A percentile compares a stretch with the other conserved stretches of the same genome.
These are phyloP conservation scores for Fraxinus velutina DNA, from an alignment of 305 asterid species.

Conservation along the genomic window DNA sequence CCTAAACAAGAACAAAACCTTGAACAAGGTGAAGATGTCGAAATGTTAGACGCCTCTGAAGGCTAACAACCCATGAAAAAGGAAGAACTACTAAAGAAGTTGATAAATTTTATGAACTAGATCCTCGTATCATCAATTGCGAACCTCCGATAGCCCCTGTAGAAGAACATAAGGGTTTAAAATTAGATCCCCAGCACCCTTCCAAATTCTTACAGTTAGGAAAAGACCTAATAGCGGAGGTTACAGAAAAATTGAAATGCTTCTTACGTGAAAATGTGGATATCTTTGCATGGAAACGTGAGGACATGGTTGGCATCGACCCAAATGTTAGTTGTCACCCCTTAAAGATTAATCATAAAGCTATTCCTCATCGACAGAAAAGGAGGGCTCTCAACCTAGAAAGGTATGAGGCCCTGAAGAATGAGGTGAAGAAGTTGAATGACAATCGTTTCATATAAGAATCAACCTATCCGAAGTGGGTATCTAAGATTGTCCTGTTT, in stretches of 20 bases:
- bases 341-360: not conserved
- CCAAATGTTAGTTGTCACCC: not conserved
- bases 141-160: not conserved
- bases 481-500: not conserved
- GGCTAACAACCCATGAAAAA: not conserved
- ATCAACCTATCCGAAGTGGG: not conserved
- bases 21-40: not conserved
- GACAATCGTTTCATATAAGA: not conserved
- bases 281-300: not conserved
- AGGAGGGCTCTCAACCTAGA: not conserved
- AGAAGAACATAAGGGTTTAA: not conserved
- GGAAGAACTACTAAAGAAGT: not conserved
- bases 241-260: not conserved
- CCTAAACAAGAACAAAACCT: not conserved
- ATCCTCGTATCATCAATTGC: not conserved
- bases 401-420: not conserved
- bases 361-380: not conserved
- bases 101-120: too few relatives aligned
- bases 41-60: not conserved
- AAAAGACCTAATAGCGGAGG: not conserved
- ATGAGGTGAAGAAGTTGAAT: not conserved
- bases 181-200: not conserved
- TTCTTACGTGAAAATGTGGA: not conserved
- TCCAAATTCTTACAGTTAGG: not conserved
- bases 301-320: not conserved